Conservation (phyloP, 2,329 filamentous ascomycete genomes). For the Sporothrix mexicana region DNA sequence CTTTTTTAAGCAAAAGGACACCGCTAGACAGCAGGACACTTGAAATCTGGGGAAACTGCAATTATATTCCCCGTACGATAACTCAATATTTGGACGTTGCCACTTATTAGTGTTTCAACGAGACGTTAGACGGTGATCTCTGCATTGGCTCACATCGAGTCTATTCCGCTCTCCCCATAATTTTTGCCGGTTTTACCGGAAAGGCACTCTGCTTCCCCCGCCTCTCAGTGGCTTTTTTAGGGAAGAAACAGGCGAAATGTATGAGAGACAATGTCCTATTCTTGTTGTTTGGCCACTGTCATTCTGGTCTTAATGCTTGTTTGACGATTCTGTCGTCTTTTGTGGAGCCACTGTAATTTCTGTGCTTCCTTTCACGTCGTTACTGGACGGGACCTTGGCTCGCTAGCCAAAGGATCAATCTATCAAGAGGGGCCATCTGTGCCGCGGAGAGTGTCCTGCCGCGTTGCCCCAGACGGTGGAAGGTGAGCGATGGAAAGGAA, state of each 20-base stretch:
- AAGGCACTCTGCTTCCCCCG: not conserved
- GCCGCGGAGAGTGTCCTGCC: constrained; percentile 29
- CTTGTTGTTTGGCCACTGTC: not conserved
- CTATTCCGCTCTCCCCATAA: constrained; percentile 8
- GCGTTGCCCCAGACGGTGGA: constrained; percentile 6
- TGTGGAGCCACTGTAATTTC: not conserved
- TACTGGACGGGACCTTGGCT: constrained; percentile 2
- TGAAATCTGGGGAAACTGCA: not conserved
- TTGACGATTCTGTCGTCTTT: not conserved
- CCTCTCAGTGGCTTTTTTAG: not conserved
- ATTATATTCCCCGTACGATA: not conserved
- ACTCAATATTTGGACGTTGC: not conserved
- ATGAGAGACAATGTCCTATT: not conserved
- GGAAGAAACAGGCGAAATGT: not conserved
- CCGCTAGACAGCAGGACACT: not conserved
- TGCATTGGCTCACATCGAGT: not conserved
- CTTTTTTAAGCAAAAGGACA: not conserved
- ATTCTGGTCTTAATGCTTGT: not conserved
- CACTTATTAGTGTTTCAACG: constrained; percentile 8
- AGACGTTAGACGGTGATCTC: not conserved
- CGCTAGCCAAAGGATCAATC: constrained; percentile 12
- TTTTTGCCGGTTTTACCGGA: constrained; percentile 31
- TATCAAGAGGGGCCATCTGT: constrained; percentile 17
- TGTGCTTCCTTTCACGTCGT: not conserved
- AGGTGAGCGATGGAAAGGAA: too few species aligned